Evolutionary conservation across 192 early-diverging fungal species (phyloP).

Genomic region (Mortierella alpina): DNA sequence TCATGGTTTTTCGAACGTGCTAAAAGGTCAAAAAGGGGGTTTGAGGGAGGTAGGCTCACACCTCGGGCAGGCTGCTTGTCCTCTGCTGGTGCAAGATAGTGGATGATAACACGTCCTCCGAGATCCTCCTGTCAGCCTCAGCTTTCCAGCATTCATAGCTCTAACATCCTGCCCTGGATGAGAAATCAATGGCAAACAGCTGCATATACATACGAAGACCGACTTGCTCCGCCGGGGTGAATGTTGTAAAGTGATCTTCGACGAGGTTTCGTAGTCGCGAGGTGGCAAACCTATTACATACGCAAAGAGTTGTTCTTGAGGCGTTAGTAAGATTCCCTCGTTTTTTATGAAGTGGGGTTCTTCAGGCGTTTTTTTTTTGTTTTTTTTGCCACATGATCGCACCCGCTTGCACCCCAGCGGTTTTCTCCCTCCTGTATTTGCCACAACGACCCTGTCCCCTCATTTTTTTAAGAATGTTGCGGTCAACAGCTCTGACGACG

Average conservation of each 20-base stretch:
- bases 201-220: constrained; percentile 62
- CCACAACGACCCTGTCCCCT: not conserved
- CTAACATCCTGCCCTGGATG: not conserved
- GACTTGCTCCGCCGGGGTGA: constrained; percentile 60
- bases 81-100: too few species aligned
- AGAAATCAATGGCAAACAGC: not conserved
- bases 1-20: too few species aligned
- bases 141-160: not conserved
- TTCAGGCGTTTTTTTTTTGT: not conserved
- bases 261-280: constrained; percentile 69
- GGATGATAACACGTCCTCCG: too few species aligned
- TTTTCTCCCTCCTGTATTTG: not conserved
- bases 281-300: constrained; percentile 59
- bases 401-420: not conserved
- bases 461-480: not conserved
- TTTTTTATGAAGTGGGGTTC: not conserved
- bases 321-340: not conserved
- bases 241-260: constrained; percentile 66
- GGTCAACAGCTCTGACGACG: constrained; percentile 9
- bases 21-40: too few species aligned
- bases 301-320: not conserved
- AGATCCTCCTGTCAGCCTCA: too few species aligned
- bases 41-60: too few species aligned
- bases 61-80: too few species aligned
- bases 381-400: constrained; percentile 5